phyloP scores from a whole-genome alignment of 2,329 filamentous ascomycete genomes.

The Alternaria triticimaculans region DNA sequence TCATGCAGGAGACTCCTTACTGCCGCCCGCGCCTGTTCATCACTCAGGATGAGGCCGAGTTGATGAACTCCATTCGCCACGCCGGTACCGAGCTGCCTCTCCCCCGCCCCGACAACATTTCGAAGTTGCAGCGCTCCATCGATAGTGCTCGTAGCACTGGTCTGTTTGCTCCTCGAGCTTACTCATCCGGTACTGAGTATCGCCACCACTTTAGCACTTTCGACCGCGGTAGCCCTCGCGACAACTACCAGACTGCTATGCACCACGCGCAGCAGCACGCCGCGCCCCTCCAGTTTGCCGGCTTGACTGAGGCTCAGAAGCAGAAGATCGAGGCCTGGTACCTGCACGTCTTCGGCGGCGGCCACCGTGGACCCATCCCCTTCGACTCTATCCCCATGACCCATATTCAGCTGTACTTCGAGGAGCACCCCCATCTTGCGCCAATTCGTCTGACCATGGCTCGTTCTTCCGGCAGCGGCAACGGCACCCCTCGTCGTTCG shows the following conservation, averaged over 20 bases:
- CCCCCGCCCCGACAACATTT: conserved; percentile 79
- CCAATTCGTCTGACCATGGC: conserved; percentile 31
- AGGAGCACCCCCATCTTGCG: conserved; percentile 16
- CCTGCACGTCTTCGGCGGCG: conserved; percentile 24
- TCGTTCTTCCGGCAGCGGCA: conserved; percentile 14
- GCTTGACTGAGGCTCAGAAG: conserved; percentile 28
- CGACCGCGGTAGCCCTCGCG: conserved; percentile 74
- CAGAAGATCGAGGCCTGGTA: conserved; percentile 35
- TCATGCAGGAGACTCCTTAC: conserved; percentile 84
- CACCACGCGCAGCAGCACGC: conserved; percentile 25
- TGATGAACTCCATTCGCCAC: conserved; percentile 48
- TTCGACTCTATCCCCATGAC: conserved; percentile 39
- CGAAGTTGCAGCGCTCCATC: conserved; percentile 85
- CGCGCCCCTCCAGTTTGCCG: conserved; percentile 12
- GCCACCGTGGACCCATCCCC: conserved; percentile 26
- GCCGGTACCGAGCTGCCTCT: conserved; percentile 78
- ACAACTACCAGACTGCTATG: conserved; percentile 33
- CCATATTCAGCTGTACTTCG: conserved; percentile 27
- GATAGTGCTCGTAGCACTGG: conserved; percentile 87
- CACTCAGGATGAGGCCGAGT: conserved; percentile 55
- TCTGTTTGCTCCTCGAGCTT: conserved; percentile 81
- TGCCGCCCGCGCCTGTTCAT: conserved; percentile 78
- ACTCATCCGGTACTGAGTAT: conserved; percentile 76
- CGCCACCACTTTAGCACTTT: conserved; percentile 78
- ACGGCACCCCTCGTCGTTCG: conserved; percentile 18